Evolutionary conservation across 257 asterid genomes (phyloP), one percentile per base, ranked within the genome.

Genomic region (Rauvolfia tetraphylla): DNA sequence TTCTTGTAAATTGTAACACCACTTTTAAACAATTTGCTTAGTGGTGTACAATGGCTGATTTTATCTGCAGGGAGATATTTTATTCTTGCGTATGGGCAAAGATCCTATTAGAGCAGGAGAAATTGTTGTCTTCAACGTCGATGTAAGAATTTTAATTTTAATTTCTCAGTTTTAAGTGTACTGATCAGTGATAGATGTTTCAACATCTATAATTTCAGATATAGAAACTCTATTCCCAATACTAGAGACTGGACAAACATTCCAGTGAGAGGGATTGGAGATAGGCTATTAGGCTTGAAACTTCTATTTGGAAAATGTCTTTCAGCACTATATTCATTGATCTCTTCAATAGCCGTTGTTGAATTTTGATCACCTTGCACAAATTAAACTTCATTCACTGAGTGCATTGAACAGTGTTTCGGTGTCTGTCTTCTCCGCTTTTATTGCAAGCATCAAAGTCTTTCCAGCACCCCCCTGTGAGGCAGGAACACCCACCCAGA

Each of bases 101-200:
- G 80, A 75, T 78, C 87, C 86, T 42, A 82, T 82, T 61, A 79
- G 84, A 74, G 62, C 77, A 1, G 88, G 86, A 39, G 88, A 85
- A 25, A 82, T 82, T 34, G 73, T 85, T 11, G 86, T 82, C 14
- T 85, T 74, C 34, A 82, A 77, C 23, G 29, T 85, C 39, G 83
- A 85, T 65, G 88, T 85, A 79, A 82, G 82, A 69, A 36, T 75
- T 77, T 71, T 23, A 2, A 18, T 67, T 27, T 31, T 54, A 67
- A 36, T 36, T 63, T 36, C 49, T 29, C 42, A 29, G 10, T 2
- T 7, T 20, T 42, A n/a, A n/a, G 6, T 25, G 9, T 72, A 23
- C 23, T 58, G 25, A 39, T 27, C 20, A 36, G n/a, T 22, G 18
- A 6, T 12, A 17, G 54, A 73, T 38, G 23, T 3, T 48, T 63